Base-by-base conservation (phyloP, 345 rosid genomes). In the Salix koriyanagi region DNA sequence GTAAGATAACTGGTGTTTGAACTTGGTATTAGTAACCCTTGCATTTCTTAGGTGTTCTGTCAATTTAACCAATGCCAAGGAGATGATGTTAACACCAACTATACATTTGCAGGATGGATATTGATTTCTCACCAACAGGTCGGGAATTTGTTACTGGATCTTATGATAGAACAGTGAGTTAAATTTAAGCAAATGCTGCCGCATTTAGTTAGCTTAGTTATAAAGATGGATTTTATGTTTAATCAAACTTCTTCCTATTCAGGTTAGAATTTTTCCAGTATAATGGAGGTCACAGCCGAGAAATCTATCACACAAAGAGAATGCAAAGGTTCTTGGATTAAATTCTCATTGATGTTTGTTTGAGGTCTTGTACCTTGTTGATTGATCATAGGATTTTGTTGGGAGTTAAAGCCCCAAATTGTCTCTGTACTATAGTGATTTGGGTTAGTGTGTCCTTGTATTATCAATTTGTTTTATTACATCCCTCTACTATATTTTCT, bases 111-210 rank as follows among this genome's bases (percentile, higher is more conserved):
- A 96, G 99, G 84, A 89, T 94, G 97, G 98, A 96, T 88, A 92
- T 96, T 78, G 98, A 96, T 86, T 94, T 85, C 84, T 94, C 98
- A 4, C 97, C 99, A 44, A 94, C 99, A 34, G 99, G 99, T 66
- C 91, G 99, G 68, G 99, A 96, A 84, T 96, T 96, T 74, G 97
- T 91, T 15, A 96, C 98, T 7, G 99, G 98, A 74, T 96, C 99
- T 70, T 94, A 96, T 84, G 97, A 96, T 83, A 91, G 98, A 81
- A 92, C 98, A 1, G 98, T 92, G 77, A 86, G 92, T 79, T 72
- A 62, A 30, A 13, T 52, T 66, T 65, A 41, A 30, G 62, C 62
- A 67, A 41, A 32, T 65, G 71, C 64, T 46, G 41, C 39, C 48
- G 18, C 64, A 9, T 48, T 61, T 25, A 10, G 48, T 72, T 76